Conservation (phyloP, 2,329 filamentous ascomycete genomes). For the Dothiorella sarmentorum region DNA sequence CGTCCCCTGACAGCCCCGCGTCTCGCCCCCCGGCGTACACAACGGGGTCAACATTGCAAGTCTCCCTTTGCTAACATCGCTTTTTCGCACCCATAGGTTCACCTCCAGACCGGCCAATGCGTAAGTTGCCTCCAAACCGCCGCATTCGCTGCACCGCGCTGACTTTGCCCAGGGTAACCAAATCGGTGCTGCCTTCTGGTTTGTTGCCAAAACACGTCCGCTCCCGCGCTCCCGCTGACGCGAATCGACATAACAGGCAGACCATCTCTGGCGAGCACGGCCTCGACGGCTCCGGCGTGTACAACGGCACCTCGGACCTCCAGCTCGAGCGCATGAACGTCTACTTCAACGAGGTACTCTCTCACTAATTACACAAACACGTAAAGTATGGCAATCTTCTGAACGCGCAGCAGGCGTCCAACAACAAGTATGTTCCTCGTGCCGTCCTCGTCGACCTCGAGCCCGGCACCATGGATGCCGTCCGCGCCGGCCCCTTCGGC, state of each 20-base stretch:
- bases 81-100: slow-evolving; percentile 67
- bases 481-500: slow-evolving; percentile 95
- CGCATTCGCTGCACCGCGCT: slow-evolving; percentile 24
- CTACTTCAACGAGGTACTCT: slow-evolving; percentile 87
- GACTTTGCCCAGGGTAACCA: slow-evolving; percentile 80
- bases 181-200: slow-evolving; percentile 99
- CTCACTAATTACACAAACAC: slow-evolving; percentile 18
- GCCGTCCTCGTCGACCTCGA: slow-evolving; percentile 99
- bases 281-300: slow-evolving; percentile 95
- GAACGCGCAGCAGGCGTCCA: slow-evolving; percentile 64
- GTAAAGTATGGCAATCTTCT: slow-evolving; percentile 27
- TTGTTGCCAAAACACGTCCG: slow-evolving; percentile 37
- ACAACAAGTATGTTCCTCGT: slow-evolving; percentile 99
- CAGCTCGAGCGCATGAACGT: slow-evolving; percentile 99
- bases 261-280: slow-evolving; percentile 71
- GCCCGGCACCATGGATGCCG: slow-evolving; percentile 99
- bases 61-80: slow-evolving; percentile 53
- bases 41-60: slow-evolving; percentile 37
- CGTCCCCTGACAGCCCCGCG: slow-evolving; percentile 40
- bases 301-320: slow-evolving; percentile 97
- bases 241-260: slow-evolving; percentile 38
- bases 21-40: slow-evolving; percentile 31
- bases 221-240: slow-evolving; percentile 22
- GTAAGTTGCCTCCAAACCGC: slow-evolving; percentile 55
- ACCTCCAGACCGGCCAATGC: slow-evolving; percentile 99